Conservation (phyloP, 148 eudicot species). For the Vaccinium macrocarpon region DNA sequence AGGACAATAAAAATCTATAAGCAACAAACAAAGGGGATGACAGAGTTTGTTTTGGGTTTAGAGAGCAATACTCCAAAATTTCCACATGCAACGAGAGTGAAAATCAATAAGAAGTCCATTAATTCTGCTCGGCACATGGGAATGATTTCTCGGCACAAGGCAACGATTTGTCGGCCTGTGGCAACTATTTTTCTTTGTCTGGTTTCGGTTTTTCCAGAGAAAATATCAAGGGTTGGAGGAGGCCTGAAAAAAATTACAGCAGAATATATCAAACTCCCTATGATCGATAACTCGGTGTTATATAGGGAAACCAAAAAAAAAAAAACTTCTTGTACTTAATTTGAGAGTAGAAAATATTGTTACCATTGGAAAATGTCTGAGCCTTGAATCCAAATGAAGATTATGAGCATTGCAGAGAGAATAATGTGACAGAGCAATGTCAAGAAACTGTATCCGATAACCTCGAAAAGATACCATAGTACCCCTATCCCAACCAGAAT, state of each 20-base stretch:
- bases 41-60: constrained; percentile 9
- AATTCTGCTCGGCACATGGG: constrained; percentile 17
- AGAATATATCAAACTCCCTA: not conserved
- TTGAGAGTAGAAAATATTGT: not conserved
- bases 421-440: constrained; percentile 38
- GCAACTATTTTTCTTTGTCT: not conserved
- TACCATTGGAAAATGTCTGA: constrained; percentile 41
- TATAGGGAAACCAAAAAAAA: not conserved
- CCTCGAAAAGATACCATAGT: constrained; percentile 50
- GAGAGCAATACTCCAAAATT: constrained; percentile 35
- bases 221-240: constrained; percentile 30
- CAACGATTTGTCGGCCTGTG: not conserved
- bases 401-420: constrained; percentile 37
- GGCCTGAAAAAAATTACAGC: constrained; percentile 19
- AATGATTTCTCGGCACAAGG: constrained; percentile 16
- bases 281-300: not conserved
- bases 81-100: constrained; percentile 31
- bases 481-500: constrained; percentile 28
- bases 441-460: constrained; percentile 38
- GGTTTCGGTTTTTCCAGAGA: constrained; percentile 17
- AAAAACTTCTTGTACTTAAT: not conserved
- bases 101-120: constrained; percentile 10
- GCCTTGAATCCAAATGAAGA: constrained; percentile 34
- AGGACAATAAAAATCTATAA: too few species aligned
- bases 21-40: not conserved